Conservation (phyloP, 768 basidiomycete genomes). For the Gyrodon lividus region DNA sequence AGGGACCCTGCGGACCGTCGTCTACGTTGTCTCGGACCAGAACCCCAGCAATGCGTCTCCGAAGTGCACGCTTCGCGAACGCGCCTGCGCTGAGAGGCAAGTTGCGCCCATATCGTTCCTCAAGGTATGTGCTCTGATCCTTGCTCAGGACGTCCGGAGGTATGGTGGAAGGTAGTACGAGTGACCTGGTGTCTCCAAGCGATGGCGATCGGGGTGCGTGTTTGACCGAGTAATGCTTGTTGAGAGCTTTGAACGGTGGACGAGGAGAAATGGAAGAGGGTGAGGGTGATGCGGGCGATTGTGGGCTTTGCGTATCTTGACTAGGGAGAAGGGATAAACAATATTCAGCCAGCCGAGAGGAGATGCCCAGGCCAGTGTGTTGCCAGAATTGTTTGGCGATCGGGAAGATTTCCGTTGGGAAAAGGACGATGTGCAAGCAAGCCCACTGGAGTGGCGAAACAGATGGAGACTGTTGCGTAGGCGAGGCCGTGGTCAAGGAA, state of each 20-base stretch:
- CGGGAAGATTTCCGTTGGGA: slow-evolving; percentile 56
- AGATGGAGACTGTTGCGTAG: slow-evolving; percentile 21
- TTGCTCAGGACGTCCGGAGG: slow-evolving; percentile 48
- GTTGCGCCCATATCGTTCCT: slow-evolving; percentile 94
- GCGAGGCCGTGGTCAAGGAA: slow-evolving; percentile 18
- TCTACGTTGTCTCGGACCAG: slow-evolving; percentile 56
- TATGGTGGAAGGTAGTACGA: slow-evolving; percentile 3
- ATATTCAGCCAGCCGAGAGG: slow-evolving; percentile 81
- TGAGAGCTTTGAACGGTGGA: slow-evolving; percentile 42
- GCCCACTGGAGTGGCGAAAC: slow-evolving; percentile 35
- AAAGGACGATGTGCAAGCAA: slow-evolving; percentile 82
- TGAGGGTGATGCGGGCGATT: slow-evolving; percentile 30
- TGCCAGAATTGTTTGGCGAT: slow-evolving; percentile 95
- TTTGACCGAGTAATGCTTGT: slow-evolving; percentile 56
- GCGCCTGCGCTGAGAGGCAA: slow-evolving; percentile 68
- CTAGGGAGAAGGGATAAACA: slow-evolving; percentile 68
- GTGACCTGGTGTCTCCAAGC: slow-evolving; percentile 1
- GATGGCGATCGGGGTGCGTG: slow-evolving; percentile 11
- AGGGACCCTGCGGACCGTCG: slow-evolving; percentile 34
- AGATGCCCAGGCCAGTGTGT: slow-evolving; percentile 88
- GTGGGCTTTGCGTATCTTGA: slow-evolving; percentile 32
- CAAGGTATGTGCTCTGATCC: slow-evolving; percentile 77
- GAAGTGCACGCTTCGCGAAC: slow-evolving; percentile 83
- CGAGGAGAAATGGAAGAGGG: slow-evolving; percentile 23
- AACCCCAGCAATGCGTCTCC: slow-evolving; percentile 88